phyloP scores from a whole-genome alignment of 2,329 filamentous ascomycete species.

The Fusarium coicis region DNA sequence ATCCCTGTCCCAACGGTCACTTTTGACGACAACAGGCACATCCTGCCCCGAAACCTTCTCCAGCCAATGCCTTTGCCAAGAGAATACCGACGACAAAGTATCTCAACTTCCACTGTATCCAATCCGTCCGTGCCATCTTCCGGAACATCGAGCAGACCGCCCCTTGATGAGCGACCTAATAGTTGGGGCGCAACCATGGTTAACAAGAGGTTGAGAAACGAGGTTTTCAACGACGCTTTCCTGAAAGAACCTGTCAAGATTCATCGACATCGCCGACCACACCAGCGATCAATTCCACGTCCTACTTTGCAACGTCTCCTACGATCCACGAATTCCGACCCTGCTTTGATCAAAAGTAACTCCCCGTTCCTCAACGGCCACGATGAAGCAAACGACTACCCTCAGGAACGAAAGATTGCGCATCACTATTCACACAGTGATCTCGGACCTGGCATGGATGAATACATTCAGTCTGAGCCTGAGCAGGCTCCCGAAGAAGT shows the following conservation, averaged over 20 bases:
- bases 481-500: slow-evolving; percentile 51
- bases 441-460: slow-evolving; percentile 43
- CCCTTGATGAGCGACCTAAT: slow-evolving; percentile 67
- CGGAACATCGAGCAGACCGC: slow-evolving; percentile 43
- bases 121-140: slow-evolving; percentile 3
- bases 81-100: slow-evolving; percentile 48
- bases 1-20: slow-evolving; percentile 87
- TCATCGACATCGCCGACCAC: slow-evolving; percentile 78
- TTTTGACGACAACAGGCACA: slow-evolving; percentile 93
- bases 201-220: slow-evolving; percentile 87
- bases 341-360: slow-evolving; percentile 47
- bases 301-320: slow-evolving; percentile 58
- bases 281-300: slow-evolving; percentile 72
- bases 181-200: slow-evolving; percentile 93
- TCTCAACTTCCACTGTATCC: slow-evolving; percentile 45
- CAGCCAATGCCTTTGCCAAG: slow-evolving; percentile 62
- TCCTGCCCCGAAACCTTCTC: slow-evolving; percentile 86
- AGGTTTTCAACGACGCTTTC: slow-evolving; percentile 93
- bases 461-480: slow-evolving; percentile 45
- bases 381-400: background rate
- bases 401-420: slow-evolving; percentile 15
- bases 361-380: slow-evolving; percentile 19
- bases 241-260: slow-evolving; percentile 83
- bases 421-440: slow-evolving; percentile 50
- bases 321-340: slow-evolving; percentile 58